A percentile compares a stretch with the other conserved stretches of the same genome.
Conservation (phyloP, 768 basidiomycete species). For the Rubroboletus satanas region DNA sequence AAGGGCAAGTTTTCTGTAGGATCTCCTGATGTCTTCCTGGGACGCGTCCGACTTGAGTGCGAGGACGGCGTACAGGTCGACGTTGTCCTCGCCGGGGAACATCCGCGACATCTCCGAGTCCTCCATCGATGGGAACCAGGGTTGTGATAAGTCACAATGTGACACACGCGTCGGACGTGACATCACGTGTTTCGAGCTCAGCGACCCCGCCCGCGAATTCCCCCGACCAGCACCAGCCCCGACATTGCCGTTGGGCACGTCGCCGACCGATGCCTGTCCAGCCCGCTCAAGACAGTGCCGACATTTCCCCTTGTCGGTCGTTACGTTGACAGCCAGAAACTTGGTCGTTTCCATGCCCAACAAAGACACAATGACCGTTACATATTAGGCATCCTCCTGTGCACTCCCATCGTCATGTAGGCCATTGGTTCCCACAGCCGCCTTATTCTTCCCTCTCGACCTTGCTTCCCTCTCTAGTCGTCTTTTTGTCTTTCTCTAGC, state of each 20-base stretch:
- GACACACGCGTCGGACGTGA: conserved; percentile 6
- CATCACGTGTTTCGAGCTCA: conserved; percentile 2
- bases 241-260: neutral
- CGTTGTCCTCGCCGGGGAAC: conserved; percentile 67
- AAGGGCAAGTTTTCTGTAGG: conserved; percentile 83
- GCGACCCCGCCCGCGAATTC: neutral
- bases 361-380: conserved; percentile 1
- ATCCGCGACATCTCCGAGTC: conserved; percentile 67
- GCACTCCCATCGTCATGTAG: neutral
- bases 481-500: conserved; percentile 1
- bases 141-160: neutral
- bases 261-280: neutral
- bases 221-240: no score
- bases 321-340: neutral
- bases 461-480: neutral
- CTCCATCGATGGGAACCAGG: conserved; percentile 48
- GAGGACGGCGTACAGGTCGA: conserved; percentile 79
- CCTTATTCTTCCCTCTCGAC: conserved; percentile 10
- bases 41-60: conserved; percentile 51
- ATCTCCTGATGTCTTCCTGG: conserved; percentile 68
- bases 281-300: neutral
- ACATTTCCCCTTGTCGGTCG: neutral
- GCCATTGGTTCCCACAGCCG: neutral
- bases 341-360: neutral
- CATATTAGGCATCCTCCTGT: neutral